Conservation (phyloP, 2,329 filamentous ascomycete genomes). For the Magnaporthales sp. region DNA sequence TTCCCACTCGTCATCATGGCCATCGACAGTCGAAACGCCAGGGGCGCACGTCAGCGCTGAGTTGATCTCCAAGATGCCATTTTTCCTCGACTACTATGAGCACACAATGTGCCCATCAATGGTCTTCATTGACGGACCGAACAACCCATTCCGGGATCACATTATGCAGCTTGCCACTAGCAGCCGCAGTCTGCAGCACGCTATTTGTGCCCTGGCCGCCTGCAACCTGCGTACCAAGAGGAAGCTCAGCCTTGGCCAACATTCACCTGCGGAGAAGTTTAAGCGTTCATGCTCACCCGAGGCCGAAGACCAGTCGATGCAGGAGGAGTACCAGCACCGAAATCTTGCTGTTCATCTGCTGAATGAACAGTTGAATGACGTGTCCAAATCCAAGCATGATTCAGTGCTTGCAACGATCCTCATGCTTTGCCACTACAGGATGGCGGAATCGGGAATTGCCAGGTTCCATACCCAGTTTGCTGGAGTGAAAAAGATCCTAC, state of each 20-base stretch:
- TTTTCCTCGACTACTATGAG: slow-evolving; percentile 88
- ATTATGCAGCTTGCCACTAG: slow-evolving; percentile 68
- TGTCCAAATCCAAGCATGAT: slow-evolving; percentile 67
- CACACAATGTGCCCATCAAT: slow-evolving; percentile 87
- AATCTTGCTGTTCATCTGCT: slow-evolving; percentile 71
- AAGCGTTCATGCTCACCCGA: slow-evolving; percentile 18
- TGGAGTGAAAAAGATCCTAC: slow-evolving; percentile 82
- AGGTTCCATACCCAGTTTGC: slow-evolving; percentile 92
- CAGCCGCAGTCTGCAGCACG: slow-evolving; percentile 82
- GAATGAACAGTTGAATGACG: slow-evolving; percentile 76
- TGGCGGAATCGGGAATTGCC: slow-evolving; percentile 86
- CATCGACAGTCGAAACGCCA: slow-evolving; percentile 34
- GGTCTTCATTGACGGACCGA: slow-evolving; percentile 79
- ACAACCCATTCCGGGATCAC: slow-evolving; percentile 79
- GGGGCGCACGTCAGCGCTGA: slow-evolving; percentile 48
- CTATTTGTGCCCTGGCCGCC: slow-evolving; percentile 78
- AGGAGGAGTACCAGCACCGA: slow-evolving; percentile 78
- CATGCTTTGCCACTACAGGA: slow-evolving; percentile 83
- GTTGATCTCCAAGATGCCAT: slow-evolving; percentile 71
- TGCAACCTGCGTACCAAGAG: slow-evolving; percentile 86
- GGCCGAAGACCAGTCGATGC: slow-evolving; percentile 52
- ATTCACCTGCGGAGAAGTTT: slow-evolving; percentile 42
- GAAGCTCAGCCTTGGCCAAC: slow-evolving; percentile 52
- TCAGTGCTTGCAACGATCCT: slow-evolving; percentile 82
- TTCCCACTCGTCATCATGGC: slow-evolving; percentile 31